Base-by-base conservation (phyloP, 2,329 filamentous ascomycete genomes). In the Arachnomyces sp. region DNA sequence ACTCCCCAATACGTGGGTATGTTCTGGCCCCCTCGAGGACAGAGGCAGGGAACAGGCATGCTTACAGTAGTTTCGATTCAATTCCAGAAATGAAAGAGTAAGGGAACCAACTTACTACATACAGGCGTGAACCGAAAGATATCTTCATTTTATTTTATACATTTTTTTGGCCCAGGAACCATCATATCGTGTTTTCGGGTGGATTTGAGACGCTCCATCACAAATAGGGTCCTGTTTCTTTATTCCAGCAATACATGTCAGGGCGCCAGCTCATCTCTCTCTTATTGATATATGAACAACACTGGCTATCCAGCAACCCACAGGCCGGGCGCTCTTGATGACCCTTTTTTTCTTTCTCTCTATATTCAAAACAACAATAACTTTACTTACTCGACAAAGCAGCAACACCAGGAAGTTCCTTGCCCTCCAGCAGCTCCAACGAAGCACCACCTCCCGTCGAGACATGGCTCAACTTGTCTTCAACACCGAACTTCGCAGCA, bases 381-480 rank as follows among this genome's bases (percentile, higher is more conserved):
- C 20, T 38, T 64, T 73, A 79, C 70, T 79, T 80, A 72, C 71
- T 78, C 68, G 89, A 95, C 64, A 98, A 80, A 56, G 90, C 90
- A 59, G 77, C 74, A 49, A 98, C 89, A 74, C 92, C 92, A 42
- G 92, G 92, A 59, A 98, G 76, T 50, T 87, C 90, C 79, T 98
- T 98, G 68, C 92, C 92, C 78, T 98, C 92, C 48, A 98, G 80
- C 57, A 98, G 74, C 76, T 98, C 92, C 60, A 98, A 74, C 56
- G 83, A 90, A 52, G 92, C 92, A 70, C 92, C 92, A 60, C 92
- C 92, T 54, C 92, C 92, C 25, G 92, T 98, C 37, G 88, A 94
- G 49, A 98, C 92, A 72, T 98, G 92, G 73, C 88, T 95, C 60
- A 96, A 77, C 80, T 96, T 93, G 68, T 86, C 81, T 76, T 98